A percentile compares a stretch with the other conserved stretches of the same genome.
Evolutionary conservation across 2,329 filamentous ascomycete genomes (phyloP).

Genomic region (Xylariaceae sp.): DNA sequence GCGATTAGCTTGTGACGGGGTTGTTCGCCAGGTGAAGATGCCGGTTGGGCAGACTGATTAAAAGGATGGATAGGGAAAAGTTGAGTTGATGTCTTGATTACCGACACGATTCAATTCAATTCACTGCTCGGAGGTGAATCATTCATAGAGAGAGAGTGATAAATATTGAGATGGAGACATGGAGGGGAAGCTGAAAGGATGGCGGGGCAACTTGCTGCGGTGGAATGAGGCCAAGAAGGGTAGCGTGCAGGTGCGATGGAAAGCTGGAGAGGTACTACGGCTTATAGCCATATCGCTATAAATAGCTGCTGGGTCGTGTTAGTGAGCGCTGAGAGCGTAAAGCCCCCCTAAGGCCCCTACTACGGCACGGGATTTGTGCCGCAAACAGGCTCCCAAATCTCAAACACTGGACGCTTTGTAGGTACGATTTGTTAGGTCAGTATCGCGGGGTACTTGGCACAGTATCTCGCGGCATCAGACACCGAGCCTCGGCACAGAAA

Average conservation of each 20-base stretch:
- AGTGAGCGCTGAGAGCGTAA: too few relatives aligned
- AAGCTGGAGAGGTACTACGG: not conserved
- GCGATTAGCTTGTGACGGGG: not conserved
- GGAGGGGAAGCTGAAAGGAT: slow-evolving; percentile 4
- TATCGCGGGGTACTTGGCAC: not conserved
- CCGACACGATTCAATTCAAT: not conserved
- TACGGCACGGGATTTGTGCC: too few relatives aligned
- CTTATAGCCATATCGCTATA: not conserved
- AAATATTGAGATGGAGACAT: not conserved
- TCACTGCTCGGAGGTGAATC: not conserved
- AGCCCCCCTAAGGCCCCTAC: too few relatives aligned
- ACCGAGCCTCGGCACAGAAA: too few relatives aligned
- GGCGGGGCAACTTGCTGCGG: slow-evolving; percentile 7
- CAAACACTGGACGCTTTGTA: not conserved
- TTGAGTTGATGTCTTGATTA: not conserved
- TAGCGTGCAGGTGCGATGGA: not conserved
- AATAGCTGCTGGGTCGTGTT: not conserved
- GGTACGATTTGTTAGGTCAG: not conserved
- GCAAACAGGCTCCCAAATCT: too few relatives aligned
- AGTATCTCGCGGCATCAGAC: not conserved
- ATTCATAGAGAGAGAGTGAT: too few relatives aligned
- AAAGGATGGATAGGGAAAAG: not conserved
- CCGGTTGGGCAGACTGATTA: not conserved
- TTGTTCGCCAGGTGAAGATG: not conserved
- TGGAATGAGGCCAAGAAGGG: too few relatives aligned